A percentile compares a stretch with the other conserved stretches of the same genome.
These are phyloP conservation scores for Aechmea fasciata DNA, from an alignment of 176 grass and related monocot genomes.

Conservation along the genomic window DNA sequence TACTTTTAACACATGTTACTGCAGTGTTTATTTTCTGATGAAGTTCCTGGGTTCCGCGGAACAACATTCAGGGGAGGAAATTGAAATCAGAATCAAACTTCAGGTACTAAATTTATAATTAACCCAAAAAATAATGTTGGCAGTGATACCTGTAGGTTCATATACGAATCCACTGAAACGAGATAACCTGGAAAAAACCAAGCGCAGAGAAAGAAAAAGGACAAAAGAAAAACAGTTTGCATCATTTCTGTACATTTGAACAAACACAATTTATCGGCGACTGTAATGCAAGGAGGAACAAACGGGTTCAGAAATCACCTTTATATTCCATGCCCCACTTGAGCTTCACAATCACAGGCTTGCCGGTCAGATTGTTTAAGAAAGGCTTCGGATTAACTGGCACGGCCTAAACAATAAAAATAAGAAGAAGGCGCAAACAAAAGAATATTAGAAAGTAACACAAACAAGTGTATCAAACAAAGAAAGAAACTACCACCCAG, in stretches of 20 bases:
- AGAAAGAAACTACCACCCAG: no score
- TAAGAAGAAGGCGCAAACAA: neutral
- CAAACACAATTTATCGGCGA: neutral
- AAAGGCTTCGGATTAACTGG: conserved; percentile 94
- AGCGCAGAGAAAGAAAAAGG: neutral
- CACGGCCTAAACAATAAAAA: conserved; percentile 33
- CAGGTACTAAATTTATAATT: neutral
- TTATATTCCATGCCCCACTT: conserved; percentile 99
- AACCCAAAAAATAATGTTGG: neutral
- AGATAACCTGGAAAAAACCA: conserved; percentile 47
- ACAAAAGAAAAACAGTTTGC: neutral
- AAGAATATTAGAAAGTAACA: neutral
- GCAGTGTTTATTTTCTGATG: no score
- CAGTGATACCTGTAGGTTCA: conserved; percentile 75
- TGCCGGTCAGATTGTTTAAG: conserved; percentile 87
- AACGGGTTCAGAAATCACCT: conserved; percentile 37
- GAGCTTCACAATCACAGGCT: conserved; percentile 81
- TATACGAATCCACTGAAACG: conserved; percentile 87
- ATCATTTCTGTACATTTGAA: neutral
- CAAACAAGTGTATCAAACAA: no score
- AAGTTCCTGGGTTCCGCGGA: no score
- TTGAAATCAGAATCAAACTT: neutral
- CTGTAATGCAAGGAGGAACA: neutral
- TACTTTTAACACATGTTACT: no score
- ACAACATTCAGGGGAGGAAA: no score